Evolutionary conservation across 805 yeast genomes (phyloP).

Genomic region (Sporopachydermia quercuum): DNA sequence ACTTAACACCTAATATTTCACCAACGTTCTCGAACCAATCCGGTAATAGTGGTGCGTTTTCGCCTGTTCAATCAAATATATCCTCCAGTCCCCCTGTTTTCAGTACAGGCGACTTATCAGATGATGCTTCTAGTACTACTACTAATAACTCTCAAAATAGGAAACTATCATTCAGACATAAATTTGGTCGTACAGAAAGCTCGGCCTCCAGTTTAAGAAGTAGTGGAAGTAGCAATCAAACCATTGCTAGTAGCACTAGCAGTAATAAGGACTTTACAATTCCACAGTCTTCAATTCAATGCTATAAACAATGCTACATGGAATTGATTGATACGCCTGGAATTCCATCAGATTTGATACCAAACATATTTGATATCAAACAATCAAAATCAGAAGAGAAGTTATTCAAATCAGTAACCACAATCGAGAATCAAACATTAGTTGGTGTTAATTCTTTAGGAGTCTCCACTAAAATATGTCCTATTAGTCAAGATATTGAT

Average conservation of each 20-base stretch:
- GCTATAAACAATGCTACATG: neutral
- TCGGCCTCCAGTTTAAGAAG: neutral
- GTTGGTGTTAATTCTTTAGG: neutral
- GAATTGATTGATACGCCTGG: conserved; percentile 1
- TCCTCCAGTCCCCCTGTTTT: no score
- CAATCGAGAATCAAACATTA: neutral
- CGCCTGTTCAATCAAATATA: no score
- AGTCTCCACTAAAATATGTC: neutral
- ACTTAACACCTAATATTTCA: neutral
- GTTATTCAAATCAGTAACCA: neutral
- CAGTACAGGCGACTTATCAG: no score
- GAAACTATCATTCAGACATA: neutral
- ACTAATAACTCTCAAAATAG: neutral
- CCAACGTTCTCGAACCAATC: no score
- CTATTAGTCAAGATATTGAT: neutral
- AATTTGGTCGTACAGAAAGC: neutral
- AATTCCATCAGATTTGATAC: neutral
- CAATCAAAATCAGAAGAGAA: neutral
- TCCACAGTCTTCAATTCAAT: neutral
- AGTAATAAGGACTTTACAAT: neutral
- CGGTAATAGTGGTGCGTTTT: neutral
- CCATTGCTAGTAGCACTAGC: neutral
- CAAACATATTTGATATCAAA: neutral
- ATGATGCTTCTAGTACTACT: neutral
- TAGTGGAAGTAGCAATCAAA: neutral